Evolutionary conservation across 2,329 filamentous ascomycete genomes (phyloP), one percentile per base, ranked within the genome.

Genomic region (Calonectria hongkongensis): DNA sequence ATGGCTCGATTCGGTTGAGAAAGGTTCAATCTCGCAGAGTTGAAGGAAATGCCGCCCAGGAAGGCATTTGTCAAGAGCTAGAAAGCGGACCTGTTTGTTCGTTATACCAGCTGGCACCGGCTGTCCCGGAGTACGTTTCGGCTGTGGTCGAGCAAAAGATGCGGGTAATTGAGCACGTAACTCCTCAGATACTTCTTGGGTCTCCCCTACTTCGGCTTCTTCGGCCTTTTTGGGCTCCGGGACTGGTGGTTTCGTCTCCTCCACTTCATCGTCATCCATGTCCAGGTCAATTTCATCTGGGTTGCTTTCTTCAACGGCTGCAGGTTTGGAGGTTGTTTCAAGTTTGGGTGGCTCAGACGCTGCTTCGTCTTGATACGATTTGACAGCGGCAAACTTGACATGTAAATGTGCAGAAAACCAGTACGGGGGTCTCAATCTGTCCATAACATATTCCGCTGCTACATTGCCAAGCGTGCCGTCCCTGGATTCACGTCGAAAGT

Each of bases 401-500:
- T 99, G 97, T 85, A 98, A 85, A 84, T 99, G 97, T 3, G 96
- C 97, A 45, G 94, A 93, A 82, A 98, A 98, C 97, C 97, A 99
- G 82, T 95, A 93, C 0, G 89, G 89, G 12, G 97, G 97, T 66
- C 95, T 89, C 66, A 99, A 84, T 36, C 94, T 90, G 81, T 98
- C 92, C 84, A 98, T 89, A 25, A 98, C 92, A 77, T 94, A 91
- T 80, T 90, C 91, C 0, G 96, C 96, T 0, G 96, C 96, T 39
- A 90, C 86, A 78, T 91, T 98, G 0, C 97, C 97, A 27, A 99
- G 86, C 10, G 88, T 92, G 0, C 95, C 95, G 45, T 92, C 90
- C 60, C 87, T 86, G 1, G 95, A 95, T 82, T 99, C 97, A 63
- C 90, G 85, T 75, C 91, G 88, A 75, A 98, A 97, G 78, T 92